Base-by-base conservation (phyloP, 2,329 filamentous ascomycete species). In the Penicillium sp. region DNA sequence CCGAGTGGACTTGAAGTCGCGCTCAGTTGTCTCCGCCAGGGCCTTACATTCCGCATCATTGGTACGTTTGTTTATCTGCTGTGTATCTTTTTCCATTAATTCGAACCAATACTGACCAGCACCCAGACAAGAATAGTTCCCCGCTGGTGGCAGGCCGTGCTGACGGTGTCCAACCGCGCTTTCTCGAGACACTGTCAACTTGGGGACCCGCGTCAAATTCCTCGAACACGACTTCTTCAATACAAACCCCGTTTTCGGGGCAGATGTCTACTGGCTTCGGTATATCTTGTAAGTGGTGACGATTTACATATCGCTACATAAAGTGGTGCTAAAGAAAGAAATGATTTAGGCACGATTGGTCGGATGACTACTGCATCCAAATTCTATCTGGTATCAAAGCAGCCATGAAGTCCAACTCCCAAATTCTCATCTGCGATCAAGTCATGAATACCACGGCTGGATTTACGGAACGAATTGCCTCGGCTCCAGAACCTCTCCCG, bases 91-190 rank as follows among this genome's bases (percentile, higher is more conserved):
- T 23, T 23, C 5, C 3, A 23, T 23, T 23, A 5, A 5, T 5
- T 23, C 23, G 23, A 3, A 23, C 23, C 3, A 3, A 23, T 23
- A 23, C 5, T 23, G 5, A 23, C 23, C 23, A 23, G 23, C 23
- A 23, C 23, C 23, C 23, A 23, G 23, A 23, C 23, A 23, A 23
- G 23, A 23, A 23, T 23, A 23, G 23, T 23, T 23, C 23, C 23
- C 23, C 23, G 23, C 5, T 23, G 23, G 23, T 23, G 23, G 23
- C 23, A 23, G 36, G 36, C n/a, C 36, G 36, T 10, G 51, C 51
- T 11, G 51, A 54, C 32, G 45, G 39, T n/a, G 51, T 54, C 11
- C 51, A 54, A 18, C 51, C 51, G 7, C 51, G 46, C 13, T 42
- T 43, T 30, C 45, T 49, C 13, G 51, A 54, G 32, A 43, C 27